Base-by-base conservation (phyloP, 202 grass and related monocot genomes). In the Musa balbisiana region DNA sequence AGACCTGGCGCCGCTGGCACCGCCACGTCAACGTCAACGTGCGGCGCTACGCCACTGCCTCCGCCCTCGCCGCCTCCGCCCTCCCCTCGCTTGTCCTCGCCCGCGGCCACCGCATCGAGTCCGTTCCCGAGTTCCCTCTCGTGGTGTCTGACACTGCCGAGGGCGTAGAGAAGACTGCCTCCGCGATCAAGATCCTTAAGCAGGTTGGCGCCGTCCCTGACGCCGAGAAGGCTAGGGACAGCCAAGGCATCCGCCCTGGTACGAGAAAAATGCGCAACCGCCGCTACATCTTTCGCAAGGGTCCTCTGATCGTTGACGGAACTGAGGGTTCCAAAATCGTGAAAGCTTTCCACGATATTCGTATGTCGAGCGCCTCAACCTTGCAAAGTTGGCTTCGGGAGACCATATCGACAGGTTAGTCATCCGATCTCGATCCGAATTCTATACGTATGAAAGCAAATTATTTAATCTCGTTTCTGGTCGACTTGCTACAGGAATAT, bases 1-100 rank as follows among this genome's bases (percentile, higher is more conserved):
- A 75, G 73, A 62, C 20, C 55, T 75, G 73, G 73, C 55, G 51
- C 55, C 54, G 27, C 55, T 75, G 73, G 73, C 55, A 75, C 55
- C 26, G 24, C 5, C 73, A 55, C 8, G 53, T 75, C 55, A 75
- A 75, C 25, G 49, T 75, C 54, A 75, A 62, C 54, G 25, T 58
- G 55, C 73, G 55, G 6, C 73, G 73, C 8, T 75, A 43, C 55
- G 73, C 73, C 4, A 16, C 62, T 5, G 71, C 25, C 22, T 73
- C 71, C 11, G 71, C 71, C 12, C 51, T 73, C 14, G 71, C 71
- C 49, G 73, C 55, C 15, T 62, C 73, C 8, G 16, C 53, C 9
- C 24, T 75, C 15, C 73, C 73, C 2, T 43, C 54, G 25, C 73
- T 75, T 1, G 55, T 75, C 9, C 22, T 75, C 13, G 26, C 53